Evolutionary conservation across 768 basidiomycete species (phyloP).

Genomic region (Termitomyces sp.): DNA sequence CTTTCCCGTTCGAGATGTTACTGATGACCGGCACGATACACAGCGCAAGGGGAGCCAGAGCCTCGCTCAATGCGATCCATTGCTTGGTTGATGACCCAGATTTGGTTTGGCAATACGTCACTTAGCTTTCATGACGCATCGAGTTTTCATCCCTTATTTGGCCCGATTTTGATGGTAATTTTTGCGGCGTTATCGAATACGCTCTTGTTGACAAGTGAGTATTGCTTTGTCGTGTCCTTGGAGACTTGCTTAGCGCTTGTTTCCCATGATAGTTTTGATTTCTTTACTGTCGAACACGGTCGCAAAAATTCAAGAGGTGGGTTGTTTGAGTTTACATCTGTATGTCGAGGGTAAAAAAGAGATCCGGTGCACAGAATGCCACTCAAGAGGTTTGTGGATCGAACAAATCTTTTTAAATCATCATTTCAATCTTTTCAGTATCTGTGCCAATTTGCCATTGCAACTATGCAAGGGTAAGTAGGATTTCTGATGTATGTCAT

Average conservation of each 20-base stretch:
- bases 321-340: conserved; percentile 9
- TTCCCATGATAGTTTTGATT: conserved; percentile 2
- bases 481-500: neutral
- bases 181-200: conserved; percentile 81
- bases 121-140: conserved; percentile 51
- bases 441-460: conserved; percentile 80
- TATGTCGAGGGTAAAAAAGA: neutral
- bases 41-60: conserved; percentile 20
- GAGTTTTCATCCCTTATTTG: conserved; percentile 65
- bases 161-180: conserved; percentile 71
- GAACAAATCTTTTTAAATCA: conserved; percentile 7
- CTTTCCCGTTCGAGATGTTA: neutral
- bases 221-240: neutral
- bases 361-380: conserved; percentile 29
- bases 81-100: conserved; percentile 81
- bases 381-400: conserved; percentile 36
- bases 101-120: conserved; percentile 81
- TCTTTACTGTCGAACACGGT: conserved; percentile 79
- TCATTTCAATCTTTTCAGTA: conserved; percentile 58
- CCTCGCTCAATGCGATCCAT: conserved; percentile 43
- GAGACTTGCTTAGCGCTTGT: neutral
- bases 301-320: conserved; percentile 66
- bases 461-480: conserved; percentile 80
- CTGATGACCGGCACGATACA: neutral
- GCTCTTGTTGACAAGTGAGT: conserved; percentile 72